phyloP scores from a whole-genome alignment of 176 grass and related monocot species.

The Cocos nucifera region DNA sequence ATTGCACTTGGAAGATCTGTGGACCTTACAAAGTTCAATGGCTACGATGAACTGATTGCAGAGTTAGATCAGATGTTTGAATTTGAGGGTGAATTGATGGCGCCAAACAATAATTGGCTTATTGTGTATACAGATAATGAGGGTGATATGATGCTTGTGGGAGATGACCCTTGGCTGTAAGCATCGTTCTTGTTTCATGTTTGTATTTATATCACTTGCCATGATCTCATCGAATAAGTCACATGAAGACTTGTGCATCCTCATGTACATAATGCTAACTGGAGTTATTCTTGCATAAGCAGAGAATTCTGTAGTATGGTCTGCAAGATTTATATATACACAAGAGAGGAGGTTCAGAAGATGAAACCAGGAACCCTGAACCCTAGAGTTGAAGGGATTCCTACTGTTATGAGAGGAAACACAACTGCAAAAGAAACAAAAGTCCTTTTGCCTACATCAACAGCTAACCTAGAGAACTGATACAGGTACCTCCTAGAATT shows the following conservation, averaged over 20 bases:
- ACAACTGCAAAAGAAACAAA: constrained; percentile 31
- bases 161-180: constrained; percentile 98
- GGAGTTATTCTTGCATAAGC: constrained; percentile 18
- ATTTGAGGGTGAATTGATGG: constrained; percentile 53
- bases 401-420: constrained; percentile 23
- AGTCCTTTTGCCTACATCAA: neutral
- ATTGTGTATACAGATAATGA: constrained; percentile 90
- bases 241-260: too few species aligned
- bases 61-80: constrained; percentile 95
- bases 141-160: constrained; percentile 99
- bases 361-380: constrained; percentile 59
- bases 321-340: constrained; percentile 77
- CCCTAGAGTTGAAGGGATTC: constrained; percentile 35
- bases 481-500: too few species aligned
- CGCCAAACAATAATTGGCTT: constrained; percentile 57
- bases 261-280: constrained; percentile 2
- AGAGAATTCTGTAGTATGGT: constrained; percentile 87
- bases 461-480: constrained; percentile 27
- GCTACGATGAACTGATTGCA: constrained; percentile 52
- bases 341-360: constrained; percentile 82
- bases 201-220: too few species aligned
- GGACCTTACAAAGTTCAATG: constrained; percentile 78
- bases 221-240: too few species aligned
- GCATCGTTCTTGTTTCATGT: neutral
- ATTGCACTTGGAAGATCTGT: constrained; percentile 86